phyloP scores from a whole-genome alignment of 495 filamentous ascomycete species.

The Glonium stellatum region DNA sequence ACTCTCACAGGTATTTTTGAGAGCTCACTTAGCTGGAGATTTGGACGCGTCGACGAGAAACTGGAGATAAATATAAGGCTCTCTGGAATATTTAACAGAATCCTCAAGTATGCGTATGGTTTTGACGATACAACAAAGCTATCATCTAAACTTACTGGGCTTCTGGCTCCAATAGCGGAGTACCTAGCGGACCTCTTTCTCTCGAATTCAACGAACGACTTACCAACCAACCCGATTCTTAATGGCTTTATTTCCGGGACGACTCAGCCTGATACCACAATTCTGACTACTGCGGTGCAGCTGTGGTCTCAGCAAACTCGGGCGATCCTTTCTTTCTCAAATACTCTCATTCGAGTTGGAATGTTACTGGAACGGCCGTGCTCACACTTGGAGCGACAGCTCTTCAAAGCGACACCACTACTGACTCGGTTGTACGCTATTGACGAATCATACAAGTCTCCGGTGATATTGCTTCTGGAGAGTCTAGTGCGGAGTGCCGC shows the following conservation, averaged over 20 bases:
- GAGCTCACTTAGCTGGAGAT: slow-evolving; percentile 76
- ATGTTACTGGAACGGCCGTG: slow-evolving; percentile 54
- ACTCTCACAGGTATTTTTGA: slow-evolving; percentile 74
- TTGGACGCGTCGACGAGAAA: slow-evolving; percentile 57
- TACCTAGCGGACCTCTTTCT: slow-evolving; percentile 73
- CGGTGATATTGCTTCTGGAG: slow-evolving; percentile 63
- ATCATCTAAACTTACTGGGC: slow-evolving; percentile 52
- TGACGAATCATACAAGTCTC: slow-evolving; percentile 56
- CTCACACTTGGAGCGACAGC: slow-evolving; percentile 62
- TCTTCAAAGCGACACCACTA: slow-evolving; percentile 70
- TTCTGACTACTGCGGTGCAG: slow-evolving; percentile 52
- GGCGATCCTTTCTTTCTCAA: slow-evolving; percentile 58
- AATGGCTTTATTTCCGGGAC: slow-evolving; percentile 53
- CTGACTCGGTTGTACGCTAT: slow-evolving; percentile 71
- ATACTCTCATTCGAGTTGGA: slow-evolving; percentile 60
- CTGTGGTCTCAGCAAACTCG: slow-evolving; percentile 56
- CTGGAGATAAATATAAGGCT: slow-evolving; percentile 55
- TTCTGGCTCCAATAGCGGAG: slow-evolving; percentile 60
- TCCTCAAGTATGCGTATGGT: slow-evolving; percentile 65
- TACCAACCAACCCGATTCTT: slow-evolving; percentile 72
- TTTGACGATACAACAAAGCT: slow-evolving; percentile 54
- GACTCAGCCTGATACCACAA: slow-evolving; percentile 55
- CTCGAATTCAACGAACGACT: slow-evolving; percentile 56
- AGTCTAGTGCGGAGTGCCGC: slow-evolving; percentile 64
- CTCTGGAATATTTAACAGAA: slow-evolving; percentile 58